These are phyloP conservation scores for Solanum chiquidenum DNA, from an alignment of 257 asterid species.

Conservation along the genomic window DNA sequence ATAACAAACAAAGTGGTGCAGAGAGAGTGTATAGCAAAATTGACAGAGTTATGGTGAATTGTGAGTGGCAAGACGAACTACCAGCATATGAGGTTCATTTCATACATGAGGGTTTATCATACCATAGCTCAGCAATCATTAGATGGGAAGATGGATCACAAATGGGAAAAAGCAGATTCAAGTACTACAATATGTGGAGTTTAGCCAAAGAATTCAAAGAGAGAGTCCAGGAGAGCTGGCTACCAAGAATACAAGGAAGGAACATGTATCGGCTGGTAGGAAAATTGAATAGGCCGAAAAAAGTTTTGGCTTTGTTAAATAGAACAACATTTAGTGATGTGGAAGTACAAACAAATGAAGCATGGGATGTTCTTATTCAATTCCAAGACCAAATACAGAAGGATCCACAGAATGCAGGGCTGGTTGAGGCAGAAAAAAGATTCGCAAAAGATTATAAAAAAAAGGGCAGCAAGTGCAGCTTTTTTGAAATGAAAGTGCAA, in stretches of 20 bases:
- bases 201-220: no score
- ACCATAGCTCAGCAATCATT: background rate
- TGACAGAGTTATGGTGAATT: background rate
- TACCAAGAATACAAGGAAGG: background rate
- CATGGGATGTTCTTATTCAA: background rate
- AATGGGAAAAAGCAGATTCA: background rate
- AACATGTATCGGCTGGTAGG: background rate
- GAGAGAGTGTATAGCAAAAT: no score
- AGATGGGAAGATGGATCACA: background rate
- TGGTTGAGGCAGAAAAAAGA: background rate
- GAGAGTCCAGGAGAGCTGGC: background rate
- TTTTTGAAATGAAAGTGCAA: background rate
- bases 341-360: fast-evolving
- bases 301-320: background rate
- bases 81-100: background rate
- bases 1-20: no score
- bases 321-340: background rate
- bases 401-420: background rate
- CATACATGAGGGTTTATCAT: background rate
- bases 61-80: fast-evolving
- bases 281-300: background rate
- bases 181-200: background rate
- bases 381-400: no score
- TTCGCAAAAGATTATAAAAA: no score
- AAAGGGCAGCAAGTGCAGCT: background rate